Conservation (phyloP, 306 rosid genomes). For the Vigna reflexopilosa region DNA sequence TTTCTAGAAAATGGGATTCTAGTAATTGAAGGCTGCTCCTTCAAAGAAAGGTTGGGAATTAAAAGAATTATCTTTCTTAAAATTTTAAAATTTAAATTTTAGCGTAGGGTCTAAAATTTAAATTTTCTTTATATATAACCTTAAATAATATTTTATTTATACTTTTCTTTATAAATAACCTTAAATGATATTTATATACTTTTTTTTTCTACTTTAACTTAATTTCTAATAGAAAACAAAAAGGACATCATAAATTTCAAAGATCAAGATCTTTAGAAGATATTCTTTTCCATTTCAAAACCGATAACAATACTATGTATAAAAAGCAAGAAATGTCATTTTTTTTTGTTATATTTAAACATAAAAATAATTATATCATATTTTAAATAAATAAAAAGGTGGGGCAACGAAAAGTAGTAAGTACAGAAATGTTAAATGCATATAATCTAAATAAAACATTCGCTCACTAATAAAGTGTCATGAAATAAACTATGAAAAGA, state of each 20-base stretch:
- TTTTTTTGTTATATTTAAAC: neutral
- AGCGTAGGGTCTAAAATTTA: neutral
- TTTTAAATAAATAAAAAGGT: neutral
- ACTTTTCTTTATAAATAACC: no score
- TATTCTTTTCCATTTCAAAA: neutral
- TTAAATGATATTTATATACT: no score
- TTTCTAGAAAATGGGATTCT: conserved; percentile 25
- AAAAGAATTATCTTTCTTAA: neutral
- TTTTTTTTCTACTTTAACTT: no score
- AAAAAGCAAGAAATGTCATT: neutral
- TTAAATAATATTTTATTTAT: no score
- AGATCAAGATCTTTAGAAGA: neutral
- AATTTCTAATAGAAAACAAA: no score
- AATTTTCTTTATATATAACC: no score
- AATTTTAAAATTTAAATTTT: neutral
- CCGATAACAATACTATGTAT: neutral
- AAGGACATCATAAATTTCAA: no score
- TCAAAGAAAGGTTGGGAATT: neutral
- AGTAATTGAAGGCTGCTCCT: conserved; percentile 11
- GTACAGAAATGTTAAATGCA: neutral
- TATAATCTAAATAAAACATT: neutral
- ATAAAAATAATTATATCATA: neutral
- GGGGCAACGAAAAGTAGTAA: neutral
- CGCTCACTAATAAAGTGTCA: neutral
- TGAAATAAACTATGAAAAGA: conserved; percentile 9